These are phyloP conservation scores for Talaromyces verruculosus DNA, from an alignment of 2,329 filamentous ascomycete genomes.

Conservation along the genomic window DNA sequence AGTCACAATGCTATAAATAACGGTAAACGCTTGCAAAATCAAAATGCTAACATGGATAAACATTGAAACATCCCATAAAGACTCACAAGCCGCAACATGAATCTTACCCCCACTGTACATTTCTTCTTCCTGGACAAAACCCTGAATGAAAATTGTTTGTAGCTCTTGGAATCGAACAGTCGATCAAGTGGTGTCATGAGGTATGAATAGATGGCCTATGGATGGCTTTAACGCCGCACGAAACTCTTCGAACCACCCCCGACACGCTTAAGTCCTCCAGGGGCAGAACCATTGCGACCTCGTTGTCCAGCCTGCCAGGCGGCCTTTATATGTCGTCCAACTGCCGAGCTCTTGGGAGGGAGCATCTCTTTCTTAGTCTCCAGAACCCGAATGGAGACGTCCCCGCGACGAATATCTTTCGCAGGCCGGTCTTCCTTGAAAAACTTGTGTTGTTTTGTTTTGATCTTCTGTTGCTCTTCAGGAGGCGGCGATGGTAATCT, in stretches of 20 bases:
- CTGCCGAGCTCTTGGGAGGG: slow-evolving; percentile 48
- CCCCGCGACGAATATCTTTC: slow-evolving; percentile 53
- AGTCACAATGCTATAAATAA: not conserved
- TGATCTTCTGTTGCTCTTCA: slow-evolving; percentile 31
- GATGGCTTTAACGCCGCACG: slow-evolving; percentile 31
- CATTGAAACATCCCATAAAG: not conserved
- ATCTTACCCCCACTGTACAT: not conserved
- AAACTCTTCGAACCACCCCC: slow-evolving; percentile 39
- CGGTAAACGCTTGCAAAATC: not conserved
- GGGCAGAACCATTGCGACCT: slow-evolving; percentile 28
- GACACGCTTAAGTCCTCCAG: slow-evolving; percentile 41
- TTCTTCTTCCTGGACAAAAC: not conserved
- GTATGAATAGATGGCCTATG: not conserved
- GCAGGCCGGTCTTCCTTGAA: slow-evolving; percentile 50
- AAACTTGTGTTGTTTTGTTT: slow-evolving; percentile 49
- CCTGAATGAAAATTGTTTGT: no score
- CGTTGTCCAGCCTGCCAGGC: slow-evolving; percentile 42
- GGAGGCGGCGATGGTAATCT: slow-evolving; percentile 49
- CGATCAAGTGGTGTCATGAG: not conserved
- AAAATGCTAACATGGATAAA: not conserved
- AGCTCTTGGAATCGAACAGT: no score
- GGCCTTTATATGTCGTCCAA: slow-evolving; percentile 39
- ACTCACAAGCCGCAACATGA: not conserved
- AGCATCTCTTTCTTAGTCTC: slow-evolving; percentile 42
- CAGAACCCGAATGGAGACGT: slow-evolving; percentile 52